These are phyloP conservation scores for Hygrophila difformis DNA, from an alignment of 257 asterid species.

Conservation along the genomic window DNA sequence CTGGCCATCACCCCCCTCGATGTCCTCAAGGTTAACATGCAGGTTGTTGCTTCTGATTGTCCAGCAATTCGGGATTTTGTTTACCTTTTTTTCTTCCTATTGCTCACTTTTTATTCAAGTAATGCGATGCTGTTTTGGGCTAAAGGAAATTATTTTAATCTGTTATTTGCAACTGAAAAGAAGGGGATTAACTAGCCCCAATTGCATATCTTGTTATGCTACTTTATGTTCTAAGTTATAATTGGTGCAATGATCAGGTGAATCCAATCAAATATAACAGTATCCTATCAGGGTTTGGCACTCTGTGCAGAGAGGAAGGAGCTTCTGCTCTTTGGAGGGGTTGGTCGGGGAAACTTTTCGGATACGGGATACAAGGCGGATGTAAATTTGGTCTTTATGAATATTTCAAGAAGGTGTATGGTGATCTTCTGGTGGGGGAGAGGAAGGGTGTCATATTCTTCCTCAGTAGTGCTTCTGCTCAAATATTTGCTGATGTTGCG, in stretches of 20 bases:
- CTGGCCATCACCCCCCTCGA: slow-evolving; percentile 75
- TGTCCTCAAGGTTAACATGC: slow-evolving; percentile 74
- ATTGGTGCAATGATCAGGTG: too few relatives aligned
- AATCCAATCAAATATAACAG: slow-evolving; percentile 55
- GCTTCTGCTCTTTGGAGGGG: slow-evolving; percentile 67
- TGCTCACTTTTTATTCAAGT: too few relatives aligned
- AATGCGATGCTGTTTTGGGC: too few relatives aligned
- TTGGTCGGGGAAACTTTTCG: slow-evolving; percentile 72
- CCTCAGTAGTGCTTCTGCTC: slow-evolving; percentile 75
- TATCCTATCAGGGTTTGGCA: slow-evolving; percentile 47
- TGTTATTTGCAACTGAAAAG: background rate
- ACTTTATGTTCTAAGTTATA: too few relatives aligned
- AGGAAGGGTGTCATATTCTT: slow-evolving; percentile 45
- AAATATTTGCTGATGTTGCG: slow-evolving; percentile 69
- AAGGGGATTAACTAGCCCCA: too few relatives aligned
- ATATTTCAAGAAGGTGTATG: slow-evolving; percentile 54
- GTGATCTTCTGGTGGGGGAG: slow-evolving; percentile 37
- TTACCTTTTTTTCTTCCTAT: background rate
- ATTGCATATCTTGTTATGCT: too few relatives aligned
- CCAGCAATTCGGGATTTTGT: background rate
- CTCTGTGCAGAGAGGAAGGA: slow-evolving; percentile 60
- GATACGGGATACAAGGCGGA: slow-evolving; percentile 71
- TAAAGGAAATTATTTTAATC: background rate
- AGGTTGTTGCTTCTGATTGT: slow-evolving; percentile 21
- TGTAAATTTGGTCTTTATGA: slow-evolving; percentile 66